Evolutionary conservation across 257 asterid genomes (phyloP), one percentile per base, ranked within the genome.

Genomic region (Capsicum rhomboideum): DNA sequence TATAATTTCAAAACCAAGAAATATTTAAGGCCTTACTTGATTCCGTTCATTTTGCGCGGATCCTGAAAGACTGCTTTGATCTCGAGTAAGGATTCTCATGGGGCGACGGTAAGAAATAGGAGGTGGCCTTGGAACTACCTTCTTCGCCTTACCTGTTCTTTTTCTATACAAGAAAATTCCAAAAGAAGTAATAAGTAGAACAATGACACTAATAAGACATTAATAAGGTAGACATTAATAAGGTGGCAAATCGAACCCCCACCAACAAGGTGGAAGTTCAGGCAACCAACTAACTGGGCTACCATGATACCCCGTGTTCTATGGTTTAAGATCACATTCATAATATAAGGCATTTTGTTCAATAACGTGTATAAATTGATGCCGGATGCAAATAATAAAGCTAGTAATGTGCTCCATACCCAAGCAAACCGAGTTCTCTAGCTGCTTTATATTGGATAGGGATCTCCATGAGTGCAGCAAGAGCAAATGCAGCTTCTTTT

Each of bases 401-500:
- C 23, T 8, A 28, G 56, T 79, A 46, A 82, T 84, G 80, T 83
- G 77, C 53, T 78, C 49, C 89, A 13, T 91, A 94, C 98, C 98
- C 96, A 26, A 93, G 90, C 56, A 94, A 50, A 78, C 90, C 85
- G 31, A 92, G 84, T 85, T 93, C 98, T 79, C 54, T 85, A 44
- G 92, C 87, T 84, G 96, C 98, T 88, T 89, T 89, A 84, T 91
- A 94, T 82, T 94, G 98, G 90, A 91, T 83, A 52, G 97, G 98
- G 80, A 94, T 87, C 87, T 94, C 98, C 98, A 94, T 94, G 49
- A 94, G 91, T 8, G 98, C 98, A 84, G 98, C 97, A 83, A 94
- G 98, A 89, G 95, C 95, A 85, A 94, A 94, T 21, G 94, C 93
- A 75, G 95, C 83, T 91, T 94, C 97, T 67, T 91, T 92, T 52